Percentiles rank a stretch among this genome's conserved stretches.
These are phyloP conservation scores for Cyphellophora attinorum DNA, from an alignment of 2,329 filamentous ascomycete genomes.

Conservation along the genomic window DNA sequence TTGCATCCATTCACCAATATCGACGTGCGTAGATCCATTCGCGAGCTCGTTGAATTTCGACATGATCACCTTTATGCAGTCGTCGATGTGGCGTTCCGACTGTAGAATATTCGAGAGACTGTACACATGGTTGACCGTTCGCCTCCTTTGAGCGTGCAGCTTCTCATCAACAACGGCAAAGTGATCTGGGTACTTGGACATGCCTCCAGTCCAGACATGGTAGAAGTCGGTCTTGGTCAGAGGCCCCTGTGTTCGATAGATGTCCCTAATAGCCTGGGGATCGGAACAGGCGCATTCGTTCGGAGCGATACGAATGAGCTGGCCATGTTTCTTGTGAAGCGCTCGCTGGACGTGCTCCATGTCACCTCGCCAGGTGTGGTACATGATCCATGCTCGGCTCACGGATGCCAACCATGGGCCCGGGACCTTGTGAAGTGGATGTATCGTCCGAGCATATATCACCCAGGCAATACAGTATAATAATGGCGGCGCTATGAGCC, in stretches of 20 bases:
- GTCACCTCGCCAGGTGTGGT: conserved; percentile 16
- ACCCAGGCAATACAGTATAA: conserved; percentile 15
- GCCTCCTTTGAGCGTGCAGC: conserved; percentile 18
- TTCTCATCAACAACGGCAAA: conserved; percentile 19
- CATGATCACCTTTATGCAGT: conserved; percentile 15
- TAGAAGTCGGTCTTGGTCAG: conserved; percentile 22
- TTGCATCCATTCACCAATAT: conserved; percentile 20
- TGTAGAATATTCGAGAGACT: conserved; percentile 24
- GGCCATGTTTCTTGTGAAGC: conserved; percentile 12
- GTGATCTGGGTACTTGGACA: conserved; percentile 19
- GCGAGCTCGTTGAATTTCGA: conserved; percentile 1
- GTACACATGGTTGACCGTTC: conserved; percentile 20
- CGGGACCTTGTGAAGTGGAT: conserved; percentile 20
- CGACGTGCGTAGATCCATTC: conserved; percentile 10
- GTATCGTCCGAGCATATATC: conserved; percentile 19
- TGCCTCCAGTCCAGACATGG: conserved; percentile 15
- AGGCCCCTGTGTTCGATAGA: conserved; percentile 16
- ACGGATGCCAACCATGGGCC: conserved; percentile 23
- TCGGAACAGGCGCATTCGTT: conserved; percentile 22
- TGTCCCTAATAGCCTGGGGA: conserved; percentile 18
- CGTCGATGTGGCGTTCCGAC: conserved; percentile 21
- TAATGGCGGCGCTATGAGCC: not conserved
- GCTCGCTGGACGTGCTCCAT: conserved; percentile 18
- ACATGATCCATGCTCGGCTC: conserved; percentile 19
- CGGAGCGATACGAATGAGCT: conserved; percentile 29